Percentiles rank a stretch among this genome's conserved stretches.
phyloP scores from a whole-genome alignment of 2,329 filamentous ascomycete species.

The Monilinia polystroma region DNA sequence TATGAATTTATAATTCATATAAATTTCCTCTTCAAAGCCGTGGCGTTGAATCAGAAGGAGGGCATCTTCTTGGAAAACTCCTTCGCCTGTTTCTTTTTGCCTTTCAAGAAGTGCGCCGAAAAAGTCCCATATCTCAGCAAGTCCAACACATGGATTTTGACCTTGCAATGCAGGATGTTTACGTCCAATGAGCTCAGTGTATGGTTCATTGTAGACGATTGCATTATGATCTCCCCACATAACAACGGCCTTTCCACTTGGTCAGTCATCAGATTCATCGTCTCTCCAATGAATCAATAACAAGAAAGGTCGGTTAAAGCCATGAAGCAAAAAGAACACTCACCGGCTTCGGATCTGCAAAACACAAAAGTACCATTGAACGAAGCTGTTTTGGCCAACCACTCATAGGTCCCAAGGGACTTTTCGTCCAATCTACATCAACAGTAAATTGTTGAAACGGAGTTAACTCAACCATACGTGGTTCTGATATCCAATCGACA shows the following conservation, averaged over 20 bases:
- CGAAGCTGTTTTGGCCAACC: constrained; percentile 69
- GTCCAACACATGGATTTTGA: constrained; percentile 49
- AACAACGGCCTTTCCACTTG: constrained; percentile 53
- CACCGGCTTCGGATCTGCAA: constrained; percentile 68
- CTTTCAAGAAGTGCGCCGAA: constrained; percentile 61
- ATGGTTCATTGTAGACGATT: constrained; percentile 70
- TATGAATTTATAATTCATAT: constrained; percentile 81
- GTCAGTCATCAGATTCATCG: background rate
- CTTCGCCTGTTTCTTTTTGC: constrained; percentile 67
- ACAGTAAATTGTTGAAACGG: constrained; percentile 38
- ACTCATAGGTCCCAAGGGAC: constrained; percentile 67
- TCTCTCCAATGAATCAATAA: background rate
- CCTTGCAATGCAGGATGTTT: constrained; percentile 74
- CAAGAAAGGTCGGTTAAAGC: background rate
- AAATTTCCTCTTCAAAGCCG: constrained; percentile 62
- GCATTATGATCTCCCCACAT: constrained; percentile 70
- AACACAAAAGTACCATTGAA: constrained; percentile 74
- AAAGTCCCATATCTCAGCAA: constrained; percentile 73
- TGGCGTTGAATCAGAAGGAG: constrained; percentile 40
- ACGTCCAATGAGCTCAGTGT: constrained; percentile 66
- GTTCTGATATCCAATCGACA: constrained; percentile 33
- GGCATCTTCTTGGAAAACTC: constrained; percentile 78
- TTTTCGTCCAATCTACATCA: constrained; percentile 66
- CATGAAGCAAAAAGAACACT: background rate
- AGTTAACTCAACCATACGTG: constrained; percentile 25